Percentiles rank a stretch among this genome's conserved stretches.
phyloP scores from a whole-genome alignment of 371 early-diverging fungal genomes.

The Mucor sp. region DNA sequence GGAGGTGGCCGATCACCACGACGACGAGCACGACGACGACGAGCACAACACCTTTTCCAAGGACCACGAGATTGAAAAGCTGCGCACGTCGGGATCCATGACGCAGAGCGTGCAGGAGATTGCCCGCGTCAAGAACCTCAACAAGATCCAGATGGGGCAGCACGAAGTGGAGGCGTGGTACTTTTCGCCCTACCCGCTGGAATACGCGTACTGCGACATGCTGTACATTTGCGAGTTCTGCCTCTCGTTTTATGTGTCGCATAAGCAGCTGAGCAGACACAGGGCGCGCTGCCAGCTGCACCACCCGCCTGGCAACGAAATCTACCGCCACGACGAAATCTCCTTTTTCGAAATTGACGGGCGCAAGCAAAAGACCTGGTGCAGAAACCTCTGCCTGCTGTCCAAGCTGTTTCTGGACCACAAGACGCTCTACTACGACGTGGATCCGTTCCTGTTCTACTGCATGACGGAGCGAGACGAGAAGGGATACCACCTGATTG shows the following conservation, averaged over 20 bases:
- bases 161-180: conserved; percentile 98
- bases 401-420: conserved; percentile 99
- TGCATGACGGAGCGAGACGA: conserved; percentile 87
- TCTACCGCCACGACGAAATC: conserved; percentile 84
- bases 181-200: conserved; percentile 94
- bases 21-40: conserved; percentile 40
- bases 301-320: conserved; percentile 95
- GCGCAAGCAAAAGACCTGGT: conserved; percentile 83
- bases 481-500: conserved; percentile 90
- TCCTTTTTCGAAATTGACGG: conserved; percentile 94
- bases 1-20: conserved; percentile 1
- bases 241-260: conserved; percentile 76
- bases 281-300: conserved; percentile 75
- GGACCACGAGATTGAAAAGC: conserved; percentile 90
- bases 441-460: conserved; percentile 99
- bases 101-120: conserved; percentile 93
- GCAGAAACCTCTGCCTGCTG: conserved; percentile 86
- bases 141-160: conserved; percentile 92
- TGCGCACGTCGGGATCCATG: conserved; percentile 93
- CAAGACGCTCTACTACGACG: conserved; percentile 99
- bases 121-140: conserved; percentile 92
- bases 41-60: conserved; percentile 66
- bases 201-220: conserved; percentile 68
- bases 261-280: conserved; percentile 71
- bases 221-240: conserved; percentile 96